Conservation (phyloP, 306 rosid genomes). For the Aeschynomene evenia region DNA sequence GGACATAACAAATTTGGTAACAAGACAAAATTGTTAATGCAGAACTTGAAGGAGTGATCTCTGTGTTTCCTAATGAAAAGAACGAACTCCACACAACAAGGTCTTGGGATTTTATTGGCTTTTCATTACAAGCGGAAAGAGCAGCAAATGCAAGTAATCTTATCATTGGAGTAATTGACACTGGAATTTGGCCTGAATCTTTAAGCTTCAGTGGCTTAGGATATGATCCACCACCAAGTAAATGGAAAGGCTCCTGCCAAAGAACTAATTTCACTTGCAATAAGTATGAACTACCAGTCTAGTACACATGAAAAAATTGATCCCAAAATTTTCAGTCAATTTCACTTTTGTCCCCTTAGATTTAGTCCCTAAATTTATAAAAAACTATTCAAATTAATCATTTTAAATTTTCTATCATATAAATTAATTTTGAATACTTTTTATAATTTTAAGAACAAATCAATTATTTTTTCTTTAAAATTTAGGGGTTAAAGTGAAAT, state of each 20-base stretch:
- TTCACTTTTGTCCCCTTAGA: no score
- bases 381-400: no score
- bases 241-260: slow-evolving; percentile 51
- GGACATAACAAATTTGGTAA: neutral
- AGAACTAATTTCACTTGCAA: slow-evolving; percentile 50
- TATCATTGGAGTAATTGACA: slow-evolving; percentile 42
- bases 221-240: slow-evolving; percentile 46
- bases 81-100: slow-evolving; percentile 37
- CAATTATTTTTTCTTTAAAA: no score
- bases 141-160: slow-evolving; percentile 23
- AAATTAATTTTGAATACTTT: no score
- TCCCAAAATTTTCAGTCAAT: no score
- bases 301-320: neutral
- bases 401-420: no score
- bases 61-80: slow-evolving; percentile 30
- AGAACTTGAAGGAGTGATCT: slow-evolving; percentile 47
- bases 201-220: slow-evolving; percentile 45
- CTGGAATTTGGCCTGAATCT: slow-evolving; percentile 47
- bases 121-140: slow-evolving; percentile 9
- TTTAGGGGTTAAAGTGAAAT: no score
- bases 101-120: slow-evolving; percentile 53
- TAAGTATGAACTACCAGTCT: slow-evolving; percentile 36
- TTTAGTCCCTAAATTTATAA: no score
- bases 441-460: no score
- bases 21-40: neutral